Evolutionary conservation across 768 basidiomycete species (phyloP).

Genomic region (Epithele typhae): DNA sequence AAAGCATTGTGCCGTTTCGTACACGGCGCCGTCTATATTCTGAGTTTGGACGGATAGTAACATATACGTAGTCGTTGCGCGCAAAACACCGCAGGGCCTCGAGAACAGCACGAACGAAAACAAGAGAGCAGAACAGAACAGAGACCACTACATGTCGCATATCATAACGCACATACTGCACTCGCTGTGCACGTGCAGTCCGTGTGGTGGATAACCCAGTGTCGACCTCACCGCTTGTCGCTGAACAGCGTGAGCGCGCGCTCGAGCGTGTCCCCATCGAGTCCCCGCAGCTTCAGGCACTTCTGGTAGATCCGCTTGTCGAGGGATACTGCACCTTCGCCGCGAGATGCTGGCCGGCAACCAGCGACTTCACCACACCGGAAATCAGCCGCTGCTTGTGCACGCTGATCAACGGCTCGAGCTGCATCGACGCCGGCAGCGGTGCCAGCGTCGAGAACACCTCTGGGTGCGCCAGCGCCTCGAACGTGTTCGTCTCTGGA

Average conservation of each 20-base stretch:
- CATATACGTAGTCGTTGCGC: too few species aligned
- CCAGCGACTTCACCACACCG: slow-evolving; percentile 72
- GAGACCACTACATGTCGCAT: too few species aligned
- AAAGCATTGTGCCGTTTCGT: too few species aligned
- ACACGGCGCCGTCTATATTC: too few species aligned
- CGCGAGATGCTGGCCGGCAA: slow-evolving; percentile 80
- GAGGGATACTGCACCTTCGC: slow-evolving; percentile 63
- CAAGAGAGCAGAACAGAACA: too few species aligned
- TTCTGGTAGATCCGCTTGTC: slow-evolving; percentile 77
- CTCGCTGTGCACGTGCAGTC: too few species aligned
- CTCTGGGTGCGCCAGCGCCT: slow-evolving; percentile 69
- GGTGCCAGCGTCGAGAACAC: slow-evolving; percentile 71
- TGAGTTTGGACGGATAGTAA: too few species aligned
- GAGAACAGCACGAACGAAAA: too few species aligned
- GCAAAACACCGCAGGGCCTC: too few species aligned
- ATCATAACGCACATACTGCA: too few species aligned
- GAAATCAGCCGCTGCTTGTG: slow-evolving; percentile 85
- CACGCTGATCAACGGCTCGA: slow-evolving; percentile 85
- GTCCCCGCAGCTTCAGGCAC: slow-evolving; percentile 65
- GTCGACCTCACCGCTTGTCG: slow-evolving; percentile 6
- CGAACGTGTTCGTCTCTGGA: slow-evolving; percentile 55
- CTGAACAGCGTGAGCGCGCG: slow-evolving; percentile 39
- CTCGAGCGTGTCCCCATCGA: slow-evolving; percentile 52
- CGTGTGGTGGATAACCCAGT: background rate
- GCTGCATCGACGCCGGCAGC: slow-evolving; percentile 70